Conservation (phyloP, 192 early-diverging fungal genomes). For the Backusella morwellensis region DNA sequence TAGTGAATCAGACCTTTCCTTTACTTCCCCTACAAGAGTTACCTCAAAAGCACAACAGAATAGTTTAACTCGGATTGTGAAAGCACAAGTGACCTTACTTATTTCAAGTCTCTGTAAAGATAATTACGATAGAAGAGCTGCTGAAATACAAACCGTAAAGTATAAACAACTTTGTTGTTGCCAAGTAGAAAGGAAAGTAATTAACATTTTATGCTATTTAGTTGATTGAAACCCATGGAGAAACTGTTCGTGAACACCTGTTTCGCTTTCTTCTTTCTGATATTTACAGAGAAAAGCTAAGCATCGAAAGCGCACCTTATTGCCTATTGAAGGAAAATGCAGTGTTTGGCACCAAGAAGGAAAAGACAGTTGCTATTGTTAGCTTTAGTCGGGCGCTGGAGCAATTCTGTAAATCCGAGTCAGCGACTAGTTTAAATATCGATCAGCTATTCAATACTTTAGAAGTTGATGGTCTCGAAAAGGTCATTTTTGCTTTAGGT, state of each 20-base stretch:
- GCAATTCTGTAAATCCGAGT: slow-evolving; percentile 13
- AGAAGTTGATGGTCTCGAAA: slow-evolving; percentile 14
- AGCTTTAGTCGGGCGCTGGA: slow-evolving; percentile 6
- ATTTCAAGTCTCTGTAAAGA: slow-evolving; percentile 51
- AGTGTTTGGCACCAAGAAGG: neutral
- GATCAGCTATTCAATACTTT: neutral
- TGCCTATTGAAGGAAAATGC: slow-evolving; percentile 20
- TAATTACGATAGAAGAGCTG: slow-evolving; percentile 45
- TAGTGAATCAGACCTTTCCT: slow-evolving; percentile 47
- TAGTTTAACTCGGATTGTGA: slow-evolving; percentile 53
- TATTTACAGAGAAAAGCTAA: neutral
- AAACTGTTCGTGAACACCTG: slow-evolving; percentile 47
- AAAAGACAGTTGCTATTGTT: neutral
- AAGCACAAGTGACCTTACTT: slow-evolving; percentile 54
- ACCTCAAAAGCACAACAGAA: slow-evolving; percentile 42
- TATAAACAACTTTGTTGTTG: neutral
- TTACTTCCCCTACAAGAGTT: slow-evolving; percentile 37
- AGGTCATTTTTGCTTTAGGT: neutral
- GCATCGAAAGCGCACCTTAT: neutral
- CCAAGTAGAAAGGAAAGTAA: neutral
- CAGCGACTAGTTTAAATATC: neutral
- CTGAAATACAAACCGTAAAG: slow-evolving; percentile 53
- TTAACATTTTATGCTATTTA: slow-evolving; percentile 7
- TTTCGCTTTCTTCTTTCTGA: slow-evolving; percentile 36
- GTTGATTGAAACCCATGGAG: slow-evolving; percentile 54